Evolutionary conservation across 108 stramenopile species (phyloP).

Genomic region (Stephanodiscus triporus): DNA sequence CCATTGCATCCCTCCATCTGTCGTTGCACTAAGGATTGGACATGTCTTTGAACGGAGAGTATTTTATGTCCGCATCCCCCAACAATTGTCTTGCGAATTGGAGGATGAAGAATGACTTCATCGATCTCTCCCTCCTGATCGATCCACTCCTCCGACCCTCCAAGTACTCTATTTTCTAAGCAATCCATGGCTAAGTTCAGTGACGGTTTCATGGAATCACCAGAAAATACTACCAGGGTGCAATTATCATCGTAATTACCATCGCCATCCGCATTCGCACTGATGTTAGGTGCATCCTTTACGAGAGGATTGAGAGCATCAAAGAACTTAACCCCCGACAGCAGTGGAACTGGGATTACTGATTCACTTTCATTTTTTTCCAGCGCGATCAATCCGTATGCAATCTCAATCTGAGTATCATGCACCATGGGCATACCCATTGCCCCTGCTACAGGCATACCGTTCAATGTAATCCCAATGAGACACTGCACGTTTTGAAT

Average conservation of each 20-base stretch:
- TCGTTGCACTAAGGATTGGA: conserved; percentile 14
- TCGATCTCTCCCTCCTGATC: neutral
- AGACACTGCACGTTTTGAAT: conserved; percentile 75
- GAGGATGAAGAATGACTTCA: conserved; percentile 6
- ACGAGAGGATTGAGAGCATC: conserved; percentile 17
- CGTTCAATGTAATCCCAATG: conserved; percentile 69
- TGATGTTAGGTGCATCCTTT: neutral
- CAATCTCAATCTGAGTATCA: conserved; percentile 39
- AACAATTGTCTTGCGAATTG: conserved; percentile 36
- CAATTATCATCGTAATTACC: conserved; percentile 17
- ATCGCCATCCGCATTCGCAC: neutral
- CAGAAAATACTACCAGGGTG: conserved; percentile 33
- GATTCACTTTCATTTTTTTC: conserved; percentile 2
- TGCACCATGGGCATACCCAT: conserved; percentile 75
- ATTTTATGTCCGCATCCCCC: conserved; percentile 54
- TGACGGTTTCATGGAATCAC: conserved; percentile 47
- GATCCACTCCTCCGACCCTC: neutral
- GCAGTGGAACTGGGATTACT: neutral
- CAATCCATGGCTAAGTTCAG: conserved; percentile 43
- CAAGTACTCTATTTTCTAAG: conserved; percentile 24
- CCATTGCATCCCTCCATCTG: neutral
- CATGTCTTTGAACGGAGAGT: conserved; percentile 34
- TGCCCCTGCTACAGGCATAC: conserved; percentile 66
- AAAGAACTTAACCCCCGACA: conserved; percentile 30
- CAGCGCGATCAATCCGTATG: conserved; percentile 29